Conservation (phyloP, 164 flowering plant genomes). For the Cinnamomum chago region DNA sequence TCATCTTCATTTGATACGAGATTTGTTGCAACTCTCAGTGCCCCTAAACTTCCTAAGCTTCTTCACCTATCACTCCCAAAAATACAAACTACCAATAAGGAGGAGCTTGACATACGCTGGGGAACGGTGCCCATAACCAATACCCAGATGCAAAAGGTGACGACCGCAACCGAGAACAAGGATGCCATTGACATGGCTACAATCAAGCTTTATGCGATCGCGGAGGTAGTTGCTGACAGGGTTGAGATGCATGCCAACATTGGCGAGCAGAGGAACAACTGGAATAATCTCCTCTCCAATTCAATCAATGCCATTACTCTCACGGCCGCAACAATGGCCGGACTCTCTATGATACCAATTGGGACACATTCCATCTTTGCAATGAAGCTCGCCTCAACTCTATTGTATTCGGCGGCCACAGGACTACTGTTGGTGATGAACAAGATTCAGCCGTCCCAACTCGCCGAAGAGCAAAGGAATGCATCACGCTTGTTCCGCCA, state of each 20-base stretch:
- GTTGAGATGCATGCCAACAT: constrained; percentile 47
- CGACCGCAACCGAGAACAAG: not conserved
- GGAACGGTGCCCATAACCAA: no score
- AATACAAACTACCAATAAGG: constrained; percentile 11
- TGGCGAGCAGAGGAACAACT: constrained; percentile 43
- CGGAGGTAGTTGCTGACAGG: constrained; percentile 36
- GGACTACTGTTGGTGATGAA: constrained; percentile 53
- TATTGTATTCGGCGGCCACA: constrained; percentile 50
- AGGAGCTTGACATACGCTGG: constrained; percentile 2
- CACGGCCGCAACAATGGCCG: constrained; percentile 42
- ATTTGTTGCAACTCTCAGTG: not conserved
- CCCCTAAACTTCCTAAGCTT: not conserved
- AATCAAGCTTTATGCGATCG: constrained; percentile 34
- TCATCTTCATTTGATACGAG: not conserved
- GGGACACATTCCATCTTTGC: constrained; percentile 13
- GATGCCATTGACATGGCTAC: not conserved
- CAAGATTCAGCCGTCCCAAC: constrained; percentile 77
- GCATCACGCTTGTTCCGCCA: constrained; percentile 56
- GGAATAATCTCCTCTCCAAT: constrained; percentile 43
- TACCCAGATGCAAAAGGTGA: constrained; percentile 4
- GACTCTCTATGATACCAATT: constrained; percentile 55
- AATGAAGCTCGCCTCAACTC: constrained; percentile 41
- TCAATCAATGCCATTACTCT: constrained; percentile 44
- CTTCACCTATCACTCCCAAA: constrained; percentile 13
- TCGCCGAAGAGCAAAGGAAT: constrained; percentile 72